phyloP scores from a whole-genome alignment of 2,329 filamentous ascomycete species.

The Monascus ruber region DNA sequence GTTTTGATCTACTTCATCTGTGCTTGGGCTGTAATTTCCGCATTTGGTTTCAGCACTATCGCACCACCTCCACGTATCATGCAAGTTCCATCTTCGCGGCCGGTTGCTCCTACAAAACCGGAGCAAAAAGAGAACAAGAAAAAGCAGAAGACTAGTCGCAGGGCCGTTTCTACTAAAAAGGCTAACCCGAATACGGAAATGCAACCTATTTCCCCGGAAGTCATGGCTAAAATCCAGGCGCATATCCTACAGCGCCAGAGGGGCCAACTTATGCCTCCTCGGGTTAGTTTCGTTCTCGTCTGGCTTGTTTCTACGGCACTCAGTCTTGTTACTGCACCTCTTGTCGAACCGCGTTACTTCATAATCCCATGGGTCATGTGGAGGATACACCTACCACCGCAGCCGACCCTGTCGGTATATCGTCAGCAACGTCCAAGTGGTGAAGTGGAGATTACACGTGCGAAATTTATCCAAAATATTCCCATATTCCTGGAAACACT shows the following conservation, averaged over 20 bases:
- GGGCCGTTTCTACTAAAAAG: slow-evolving; percentile 11
- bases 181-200: slow-evolving; percentile 6
- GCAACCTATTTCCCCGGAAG: slow-evolving; percentile 16
- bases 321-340: slow-evolving; percentile 73
- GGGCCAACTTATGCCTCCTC: slow-evolving; percentile 17
- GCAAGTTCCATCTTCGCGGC: slow-evolving; percentile 5
- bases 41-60: slow-evolving; percentile 40
- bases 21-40: slow-evolving; percentile 56
- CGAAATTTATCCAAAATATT: slow-evolving; percentile 15
- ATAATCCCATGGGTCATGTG: slow-evolving; percentile 92
- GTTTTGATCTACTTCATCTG: slow-evolving; percentile 59
- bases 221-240: slow-evolving; percentile 17
- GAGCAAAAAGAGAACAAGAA: slow-evolving; percentile 12
- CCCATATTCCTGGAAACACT: slow-evolving; percentile 40
- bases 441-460: slow-evolving; percentile 13
- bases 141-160: slow-evolving; percentile 13
- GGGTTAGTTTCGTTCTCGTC: slow-evolving; percentile 45
- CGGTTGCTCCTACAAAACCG: slow-evolving; percentile 2
- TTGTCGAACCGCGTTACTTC: slow-evolving; percentile 93
- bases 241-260: slow-evolving; percentile 20
- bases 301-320: slow-evolving; percentile 61
- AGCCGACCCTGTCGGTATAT: slow-evolving; percentile 21
- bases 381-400: slow-evolving; percentile 61
- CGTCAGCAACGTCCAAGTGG: slow-evolving; percentile 13
- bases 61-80: slow-evolving; percentile 11